Percentiles rank a stretch among this genome's conserved stretches.
Evolutionary conservation across 352 stramenopile genomes (phyloP).

Genomic region (Phytophthora nicotianae): DNA sequence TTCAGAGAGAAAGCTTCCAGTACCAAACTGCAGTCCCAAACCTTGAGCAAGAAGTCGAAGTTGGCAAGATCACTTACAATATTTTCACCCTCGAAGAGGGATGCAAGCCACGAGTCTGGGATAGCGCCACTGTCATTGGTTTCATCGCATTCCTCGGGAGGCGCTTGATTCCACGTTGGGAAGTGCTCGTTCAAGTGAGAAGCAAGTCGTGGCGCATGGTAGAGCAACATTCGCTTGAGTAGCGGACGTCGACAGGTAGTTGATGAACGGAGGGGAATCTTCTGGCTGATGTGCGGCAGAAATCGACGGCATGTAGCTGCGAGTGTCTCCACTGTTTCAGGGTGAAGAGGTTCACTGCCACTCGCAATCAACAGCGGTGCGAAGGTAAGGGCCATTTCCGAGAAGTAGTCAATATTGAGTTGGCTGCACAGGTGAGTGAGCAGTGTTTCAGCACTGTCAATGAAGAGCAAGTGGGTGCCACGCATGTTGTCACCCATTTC

Average conservation of each 20-base stretch:
- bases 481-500: constrained; percentile 49
- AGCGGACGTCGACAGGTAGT: constrained; percentile 47
- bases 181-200: constrained; percentile 82
- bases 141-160: constrained; percentile 24
- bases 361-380: constrained; percentile 57
- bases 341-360: constrained; percentile 70
- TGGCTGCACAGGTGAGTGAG: constrained; percentile 72
- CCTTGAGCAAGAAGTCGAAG: constrained; percentile 63
- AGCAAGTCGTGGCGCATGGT: constrained; percentile 68
- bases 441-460: constrained; percentile 77
- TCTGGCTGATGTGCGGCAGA: constrained; percentile 55
- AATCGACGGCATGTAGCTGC: constrained; percentile 50
- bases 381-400: constrained; percentile 60
- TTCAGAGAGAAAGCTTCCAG: constrained; percentile 35
- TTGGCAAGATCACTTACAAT: constrained; percentile 30
- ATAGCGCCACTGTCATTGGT: constrained; percentile 41
- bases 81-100: constrained; percentile 71
- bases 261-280: constrained; percentile 33
- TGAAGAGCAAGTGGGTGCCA: constrained; percentile 67
- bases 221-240: constrained; percentile 78
- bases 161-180: constrained; percentile 58
- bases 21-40: constrained; percentile 79
- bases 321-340: constrained; percentile 63
- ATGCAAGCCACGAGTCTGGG: constrained; percentile 73
- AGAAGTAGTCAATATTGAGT: constrained; percentile 57